These are phyloP conservation scores for Phytopythium helicoides DNA, from an alignment of 352 stramenopile genomes.

Conservation along the genomic window DNA sequence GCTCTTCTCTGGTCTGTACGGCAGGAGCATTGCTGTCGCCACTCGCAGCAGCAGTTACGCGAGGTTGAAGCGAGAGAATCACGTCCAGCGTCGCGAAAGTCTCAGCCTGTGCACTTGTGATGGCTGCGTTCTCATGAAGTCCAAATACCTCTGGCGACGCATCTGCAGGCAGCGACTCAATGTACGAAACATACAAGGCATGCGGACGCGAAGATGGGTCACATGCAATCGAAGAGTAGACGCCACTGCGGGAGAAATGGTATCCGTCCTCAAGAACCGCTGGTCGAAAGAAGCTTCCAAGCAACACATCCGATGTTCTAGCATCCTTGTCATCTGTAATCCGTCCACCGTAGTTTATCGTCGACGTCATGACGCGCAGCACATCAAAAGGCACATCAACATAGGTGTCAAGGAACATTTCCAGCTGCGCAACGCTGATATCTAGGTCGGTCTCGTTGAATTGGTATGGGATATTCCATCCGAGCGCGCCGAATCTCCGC, in stretches of 20 bases:
- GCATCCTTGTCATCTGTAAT: conserved; percentile 96
- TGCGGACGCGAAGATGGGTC: conserved; percentile 59
- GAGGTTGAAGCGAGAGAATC: conserved; percentile 77
- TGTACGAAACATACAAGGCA: conserved; percentile 92
- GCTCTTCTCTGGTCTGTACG: conserved; percentile 65
- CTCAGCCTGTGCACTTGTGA: conserved; percentile 90
- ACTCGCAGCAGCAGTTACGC: conserved; percentile 57
- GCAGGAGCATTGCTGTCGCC: conserved; percentile 3
- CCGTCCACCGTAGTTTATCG: conserved; percentile 93
- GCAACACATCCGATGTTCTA: conserved; percentile 87
- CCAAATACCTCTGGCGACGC: conserved; percentile 92
- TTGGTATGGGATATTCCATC: conserved; percentile 97
- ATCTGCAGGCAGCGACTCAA: conserved; percentile 90
- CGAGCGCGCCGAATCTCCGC: conserved; percentile 93
- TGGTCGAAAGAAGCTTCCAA: conserved; percentile 88
- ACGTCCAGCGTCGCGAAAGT: conserved; percentile 88
- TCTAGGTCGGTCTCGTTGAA: conserved; percentile 97
- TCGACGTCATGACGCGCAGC: conserved; percentile 91
- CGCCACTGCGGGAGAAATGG: conserved; percentile 75
- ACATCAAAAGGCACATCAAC: conserved; percentile 86
- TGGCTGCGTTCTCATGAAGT: conserved; percentile 94
- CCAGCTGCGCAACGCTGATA: conserved; percentile 81
- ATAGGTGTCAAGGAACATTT: conserved; percentile 89
- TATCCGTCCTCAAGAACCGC: conserved; percentile 76
- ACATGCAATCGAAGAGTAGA: conserved; percentile 85